Evolutionary conservation across 2,329 filamentous ascomycete species (phyloP), one percentile per base, ranked within the genome.

Genomic region (Phaeoacremonium minimum): DNA sequence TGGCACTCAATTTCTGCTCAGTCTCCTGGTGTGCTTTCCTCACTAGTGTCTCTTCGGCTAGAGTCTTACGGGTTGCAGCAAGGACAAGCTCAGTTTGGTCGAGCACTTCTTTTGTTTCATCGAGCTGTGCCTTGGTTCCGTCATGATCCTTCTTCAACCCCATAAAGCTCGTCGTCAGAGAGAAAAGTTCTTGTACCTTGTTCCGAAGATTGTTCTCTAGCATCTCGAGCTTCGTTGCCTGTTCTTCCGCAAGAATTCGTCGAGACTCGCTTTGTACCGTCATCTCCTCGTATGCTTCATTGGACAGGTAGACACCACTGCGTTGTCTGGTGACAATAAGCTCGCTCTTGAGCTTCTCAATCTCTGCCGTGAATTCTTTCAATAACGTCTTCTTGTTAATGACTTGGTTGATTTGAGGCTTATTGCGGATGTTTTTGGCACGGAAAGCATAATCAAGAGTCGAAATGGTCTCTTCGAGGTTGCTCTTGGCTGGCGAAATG

Each of bases 371-470:
- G 46, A 95, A 95, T 46, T 98, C 93, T 41, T 78, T 83, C 9
- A 98, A 73, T 11, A 98, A 63, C 4, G 88, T 95, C 64, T 93
- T 95, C 63, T 97, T 98, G 45, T 87, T 90, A 46, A 97, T 80
- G 54, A 87, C 77, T 33, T 88, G 86, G 61, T 97, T 98, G 50
- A 95, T 75, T 55, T 98, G 93, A 1, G 93, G 94, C 62, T 96
- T 96, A 63, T 98, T 98, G 33, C 87, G 85, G 52, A 98, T 98
- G 49, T 98, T 97, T 69, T 98, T 98, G 13, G 93, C 93, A 32
- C 93, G 80, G 64, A 97, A 97, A 9, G 93, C 94, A 56, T 98
- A 98, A 58, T 98, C 93, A 2, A 98, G 74, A 0, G 94, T 98
- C 1, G 93, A 97, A 42, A 98, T 97, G 0, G 94, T 98, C 61